These are phyloP conservation scores for Penicillium pancosmium DNA, from an alignment of 495 filamentous ascomycete genomes.

Conservation along the genomic window DNA sequence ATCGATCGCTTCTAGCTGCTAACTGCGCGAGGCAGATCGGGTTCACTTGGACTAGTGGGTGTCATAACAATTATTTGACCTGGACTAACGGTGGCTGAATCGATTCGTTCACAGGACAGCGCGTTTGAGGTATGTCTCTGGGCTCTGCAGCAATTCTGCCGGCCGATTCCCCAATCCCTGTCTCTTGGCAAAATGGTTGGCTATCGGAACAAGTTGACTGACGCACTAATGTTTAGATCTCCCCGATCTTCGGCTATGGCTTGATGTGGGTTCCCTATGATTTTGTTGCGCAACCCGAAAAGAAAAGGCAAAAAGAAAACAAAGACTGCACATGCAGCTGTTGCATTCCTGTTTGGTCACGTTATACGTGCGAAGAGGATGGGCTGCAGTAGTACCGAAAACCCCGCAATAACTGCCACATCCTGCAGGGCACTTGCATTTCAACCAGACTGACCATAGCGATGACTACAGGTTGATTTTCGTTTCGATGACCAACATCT, in stretches of 20 bases:
- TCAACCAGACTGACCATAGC: conserved; percentile 15
- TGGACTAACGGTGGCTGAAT: conserved; percentile 48
- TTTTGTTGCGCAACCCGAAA: conserved; percentile 33
- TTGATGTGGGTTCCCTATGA: conserved; percentile 41
- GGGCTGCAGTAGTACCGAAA: conserved; percentile 1
- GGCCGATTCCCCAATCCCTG: conserved; percentile 31
- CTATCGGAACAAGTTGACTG: conserved; percentile 43
- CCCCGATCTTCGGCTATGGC: conserved; percentile 49
- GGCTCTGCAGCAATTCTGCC: conserved; percentile 38
- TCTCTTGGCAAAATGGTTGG: conserved; percentile 46
- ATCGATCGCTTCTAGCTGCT: conserved; percentile 35
- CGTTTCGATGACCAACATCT: conserved; percentile 82
- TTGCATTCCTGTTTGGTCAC: conserved; percentile 42
- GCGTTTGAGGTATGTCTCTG: conserved; percentile 47
- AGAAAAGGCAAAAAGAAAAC: neutral
- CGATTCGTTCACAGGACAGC: conserved; percentile 54
- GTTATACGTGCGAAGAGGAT: conserved; percentile 28
- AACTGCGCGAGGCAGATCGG: conserved; percentile 56
- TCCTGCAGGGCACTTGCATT: conserved; percentile 6
- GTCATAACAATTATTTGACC: conserved; percentile 15
- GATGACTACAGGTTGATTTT: conserved; percentile 62
- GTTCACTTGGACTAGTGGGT: conserved; percentile 80
- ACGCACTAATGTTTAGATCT: conserved; percentile 49
- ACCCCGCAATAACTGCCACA: conserved; percentile 30
- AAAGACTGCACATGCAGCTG: conserved; percentile 2